These are phyloP conservation scores for Aspergillus versicolor DNA, from an alignment of 2,329 filamentous ascomycete species.

Conservation along the genomic window DNA sequence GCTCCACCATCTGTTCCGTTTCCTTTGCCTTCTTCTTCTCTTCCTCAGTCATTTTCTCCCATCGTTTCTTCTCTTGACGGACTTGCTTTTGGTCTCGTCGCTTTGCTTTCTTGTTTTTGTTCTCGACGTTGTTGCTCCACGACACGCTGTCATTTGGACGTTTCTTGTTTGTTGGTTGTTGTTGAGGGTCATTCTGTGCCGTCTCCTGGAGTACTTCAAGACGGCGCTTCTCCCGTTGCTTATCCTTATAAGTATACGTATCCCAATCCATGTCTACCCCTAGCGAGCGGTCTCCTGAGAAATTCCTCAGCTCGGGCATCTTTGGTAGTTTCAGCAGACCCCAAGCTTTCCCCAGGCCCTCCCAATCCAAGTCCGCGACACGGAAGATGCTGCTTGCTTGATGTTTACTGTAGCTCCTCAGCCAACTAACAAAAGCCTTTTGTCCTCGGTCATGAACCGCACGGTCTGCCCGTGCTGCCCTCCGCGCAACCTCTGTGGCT, in stretches of 20 bases:
- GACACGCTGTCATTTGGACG: constrained; percentile 61
- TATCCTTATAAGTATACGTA: constrained; percentile 69
- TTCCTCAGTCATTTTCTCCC: constrained; percentile 67
- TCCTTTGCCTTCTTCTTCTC: constrained; percentile 64
- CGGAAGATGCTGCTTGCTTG: constrained; percentile 90
- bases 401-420: constrained; percentile 87
- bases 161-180: constrained; percentile 49
- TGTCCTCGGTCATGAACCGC: constrained; percentile 84
- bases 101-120: constrained; percentile 61
- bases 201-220: constrained; percentile 54
- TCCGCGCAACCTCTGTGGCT: constrained; percentile 62
- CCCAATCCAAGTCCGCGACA: constrained; percentile 78
- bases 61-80: constrained; percentile 62
- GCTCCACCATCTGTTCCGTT: constrained; percentile 62
- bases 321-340: constrained; percentile 81
- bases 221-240: constrained; percentile 65
- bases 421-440: constrained; percentile 89
- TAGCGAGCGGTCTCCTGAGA: constrained; percentile 65
- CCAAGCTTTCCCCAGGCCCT: constrained; percentile 77
- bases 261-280: constrained; percentile 62
- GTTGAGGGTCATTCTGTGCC: constrained; percentile 38
- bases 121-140: constrained; percentile 71
- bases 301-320: constrained; percentile 85
- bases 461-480: constrained; percentile 56
- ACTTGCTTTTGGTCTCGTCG: constrained; percentile 65